Base-by-base conservation (phyloP, 192 early-diverging fungal species). In the Mortierella hygrophila region DNA sequence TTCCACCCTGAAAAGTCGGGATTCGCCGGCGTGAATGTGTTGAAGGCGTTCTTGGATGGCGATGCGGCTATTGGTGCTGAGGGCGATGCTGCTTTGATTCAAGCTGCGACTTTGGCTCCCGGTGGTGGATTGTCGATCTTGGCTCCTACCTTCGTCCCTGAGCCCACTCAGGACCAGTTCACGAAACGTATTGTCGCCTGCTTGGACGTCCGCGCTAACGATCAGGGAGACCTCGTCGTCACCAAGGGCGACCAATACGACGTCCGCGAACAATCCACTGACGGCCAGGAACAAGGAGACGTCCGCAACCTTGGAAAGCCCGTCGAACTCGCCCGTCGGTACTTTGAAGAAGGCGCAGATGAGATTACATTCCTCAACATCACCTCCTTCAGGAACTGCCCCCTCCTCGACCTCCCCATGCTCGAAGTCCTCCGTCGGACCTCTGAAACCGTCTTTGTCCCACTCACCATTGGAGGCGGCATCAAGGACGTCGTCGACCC, bases 231-330 rank as follows among this genome's bases (percentile, higher is more conserved):
- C 88, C 88, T 99, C 42, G 99, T 99, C 9, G 99, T 99, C 2
- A 99, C 99, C 29, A 99, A 99, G 88, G 99, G 99, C 40, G 98
- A 99, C 88, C 98, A 99, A 84, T 99, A 99, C 91, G 99, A 99
- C 82, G 98, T 99, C 2, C 93, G 98, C 20, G 98, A 99, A 81
- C 87, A 89, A 10, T 65, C 82, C 11, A 85, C 70, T 20, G 83
- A 77, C 11, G 92, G 88, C 35, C 69, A 70, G 4, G 46, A 69
- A 3, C 38, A 40, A 42, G 81, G 77, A 10, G 80, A 79, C 42
- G 97, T 99, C 26, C 93, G 99, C 2, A 99, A 99, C 84, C 88
- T 99, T 42, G 99, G 99, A 23, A 98, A 98, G 76, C 99, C 99
- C 13, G 98, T 99, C 3, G 97, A 98, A 54, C 89, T 99, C 55